These are phyloP conservation scores for Purpureocillium lavendulum DNA, from an alignment of 2,329 filamentous ascomycete species.

Conservation along the genomic window DNA sequence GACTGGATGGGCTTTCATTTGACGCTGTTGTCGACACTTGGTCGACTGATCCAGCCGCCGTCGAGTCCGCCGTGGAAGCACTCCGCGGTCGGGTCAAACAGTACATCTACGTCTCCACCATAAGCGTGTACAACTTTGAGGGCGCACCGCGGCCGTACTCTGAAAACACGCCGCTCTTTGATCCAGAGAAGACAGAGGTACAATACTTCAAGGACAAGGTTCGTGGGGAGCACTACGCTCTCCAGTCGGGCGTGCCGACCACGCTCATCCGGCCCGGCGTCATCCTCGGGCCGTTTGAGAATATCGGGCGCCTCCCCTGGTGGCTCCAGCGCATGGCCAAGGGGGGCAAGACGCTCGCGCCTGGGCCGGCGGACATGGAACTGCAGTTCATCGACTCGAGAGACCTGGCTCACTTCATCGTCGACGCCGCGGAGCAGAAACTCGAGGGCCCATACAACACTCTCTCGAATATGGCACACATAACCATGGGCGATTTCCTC, in stretches of 20 bases:
- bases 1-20: conserved; percentile 6
- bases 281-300: conserved; percentile 6
- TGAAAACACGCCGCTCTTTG: conserved; percentile 6
- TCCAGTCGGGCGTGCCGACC: too few relatives aligned
- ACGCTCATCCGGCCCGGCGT: conserved; percentile 1
- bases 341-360: conserved; percentile 6
- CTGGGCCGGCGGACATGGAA: conserved; percentile 3
- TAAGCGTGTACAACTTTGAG: conserved; percentile 7
- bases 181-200: conserved; percentile 1
- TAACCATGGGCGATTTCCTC: conserved; percentile 2
- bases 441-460: conserved; percentile 3
- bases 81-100: conserved; percentile 8
- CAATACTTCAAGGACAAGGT: conserved; percentile 6
- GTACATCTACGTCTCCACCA: conserved; percentile 10
- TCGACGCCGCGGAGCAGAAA: conserved; percentile 5
- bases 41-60: conserved; percentile 6
- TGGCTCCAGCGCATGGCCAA: conserved; percentile 5
- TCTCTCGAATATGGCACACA: neutral
- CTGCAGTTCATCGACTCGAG: conserved; percentile 7
- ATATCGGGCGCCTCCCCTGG: conserved; percentile 1
- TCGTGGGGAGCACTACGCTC: neutral
- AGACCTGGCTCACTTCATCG: conserved; percentile 7
- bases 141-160: conserved; percentile 1
- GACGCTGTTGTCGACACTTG: conserved; percentile 12
- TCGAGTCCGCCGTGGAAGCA: conserved; percentile 7